Evolutionary conservation across 2,329 filamentous ascomycete genomes (phyloP).

Genomic region (Helminthosporium solani): DNA sequence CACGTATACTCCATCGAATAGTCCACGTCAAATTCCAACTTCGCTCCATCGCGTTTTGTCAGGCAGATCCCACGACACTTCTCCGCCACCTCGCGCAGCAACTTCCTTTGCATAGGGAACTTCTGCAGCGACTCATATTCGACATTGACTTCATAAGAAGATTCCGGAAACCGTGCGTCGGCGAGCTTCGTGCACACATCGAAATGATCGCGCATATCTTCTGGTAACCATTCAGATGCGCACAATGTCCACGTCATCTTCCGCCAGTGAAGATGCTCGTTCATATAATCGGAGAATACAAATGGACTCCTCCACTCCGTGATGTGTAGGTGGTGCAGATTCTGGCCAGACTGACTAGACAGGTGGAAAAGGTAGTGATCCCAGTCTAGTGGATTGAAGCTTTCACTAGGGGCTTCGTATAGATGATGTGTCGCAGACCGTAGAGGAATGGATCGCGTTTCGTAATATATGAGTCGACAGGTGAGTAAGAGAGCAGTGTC

Average conservation of each 20-base stretch:
- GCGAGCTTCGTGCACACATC: conserved; percentile 7
- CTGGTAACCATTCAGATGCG: conserved; percentile 12
- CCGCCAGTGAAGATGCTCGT: conserved; percentile 22
- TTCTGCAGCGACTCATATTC: conserved; percentile 24
- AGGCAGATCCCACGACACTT: conserved; percentile 8
- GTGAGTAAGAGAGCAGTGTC: conserved; percentile 39
- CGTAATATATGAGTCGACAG: conserved; percentile 43
- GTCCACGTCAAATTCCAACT: conserved; percentile 11
- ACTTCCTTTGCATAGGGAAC: conserved; percentile 3
- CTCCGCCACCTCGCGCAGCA: conserved; percentile 7
- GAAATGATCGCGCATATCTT: conserved; percentile 11
- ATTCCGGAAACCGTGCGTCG: conserved; percentile 12
- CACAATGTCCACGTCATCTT: conserved; percentile 27
- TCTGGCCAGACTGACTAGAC: conserved; percentile 19
- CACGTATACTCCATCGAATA: conserved; percentile 18
- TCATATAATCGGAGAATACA: conserved; percentile 14
- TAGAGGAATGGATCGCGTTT: conserved; percentile 40
- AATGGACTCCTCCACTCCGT: background rate
- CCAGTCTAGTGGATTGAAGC: conserved; percentile 17
- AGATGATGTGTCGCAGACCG: conserved; percentile 29
- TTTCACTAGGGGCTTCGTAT: conserved; percentile 5
- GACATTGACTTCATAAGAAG: conserved; percentile 26
- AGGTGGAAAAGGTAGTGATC: conserved; percentile 22
- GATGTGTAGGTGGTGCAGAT: conserved; percentile 26
- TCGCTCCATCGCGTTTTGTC: conserved; percentile 11